Evolutionary conservation across 192 early-diverging fungal species (phyloP), one percentile per base, ranked within the genome.

Genomic region (Lunasporangiospora selenospora): DNA sequence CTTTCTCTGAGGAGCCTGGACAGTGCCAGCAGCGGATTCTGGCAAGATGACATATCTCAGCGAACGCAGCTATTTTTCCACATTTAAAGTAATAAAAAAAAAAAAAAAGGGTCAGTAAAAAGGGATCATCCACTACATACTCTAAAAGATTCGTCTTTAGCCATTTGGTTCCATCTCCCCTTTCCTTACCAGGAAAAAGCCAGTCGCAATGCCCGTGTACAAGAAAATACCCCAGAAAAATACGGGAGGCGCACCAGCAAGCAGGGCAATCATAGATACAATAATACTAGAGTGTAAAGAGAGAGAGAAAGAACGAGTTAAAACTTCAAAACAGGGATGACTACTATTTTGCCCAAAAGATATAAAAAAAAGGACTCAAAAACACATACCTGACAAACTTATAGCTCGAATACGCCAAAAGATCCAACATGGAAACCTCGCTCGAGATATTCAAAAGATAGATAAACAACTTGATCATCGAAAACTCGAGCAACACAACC

Each of bases 381-480:
- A 53, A 23, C 6, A 16, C n/a, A 47, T 64, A 78, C 71, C 90
- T 87, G 27, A 99, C 88, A 87, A 96, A 99, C 80, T 97, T 97
- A 81, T 99, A 99, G 6, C 95, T 93, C 64, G 88, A 89, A 55
- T 92, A 97, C 12, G 91, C 88, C 58, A 97, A 63, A 41, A 97
- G 76, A 63, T 99, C 95, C 62, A 96, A 60, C 16, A 95, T 86
- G 7, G 88, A 85, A 11, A 90, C 86, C 58, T 97, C 95, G 12
- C 87, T 83, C 5, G 88, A 76, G 43, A 99, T 91, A 53, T 83
- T 94, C 36, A 98, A 79, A 45, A 98, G 75, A 55, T 98, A 98
- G 64, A 85, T 89, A 37, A 92, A 91, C 49, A 93, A 73, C 36
- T 94, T 92, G 43, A 96, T 83, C 21, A 95, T 80, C 30, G 94